These are phyloP conservation scores for Pigoraptor vietnamica DNA, from an alignment of 78 protist species.

Conservation along the genomic window DNA sequence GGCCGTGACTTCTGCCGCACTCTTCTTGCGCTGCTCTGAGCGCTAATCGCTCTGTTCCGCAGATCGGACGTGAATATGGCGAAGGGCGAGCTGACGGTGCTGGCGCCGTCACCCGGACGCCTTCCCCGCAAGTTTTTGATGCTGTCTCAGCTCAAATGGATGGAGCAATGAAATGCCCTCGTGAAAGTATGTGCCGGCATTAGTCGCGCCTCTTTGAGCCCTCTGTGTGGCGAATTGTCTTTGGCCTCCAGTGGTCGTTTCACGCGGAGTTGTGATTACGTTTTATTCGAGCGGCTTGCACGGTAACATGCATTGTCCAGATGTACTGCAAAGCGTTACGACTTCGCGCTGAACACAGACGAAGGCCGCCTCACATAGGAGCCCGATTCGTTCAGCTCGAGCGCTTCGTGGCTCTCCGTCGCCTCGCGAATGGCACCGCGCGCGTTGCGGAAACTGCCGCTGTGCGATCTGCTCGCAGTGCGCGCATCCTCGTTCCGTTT, in stretches of 20 bases:
- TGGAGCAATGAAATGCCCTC: neutral
- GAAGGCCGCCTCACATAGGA: too few species aligned
- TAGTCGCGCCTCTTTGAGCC: too few species aligned
- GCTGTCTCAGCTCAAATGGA: slow-evolving; percentile 44
- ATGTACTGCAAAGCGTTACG: too few species aligned
- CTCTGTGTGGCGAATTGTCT: too few species aligned
- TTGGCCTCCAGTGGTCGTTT: too few species aligned
- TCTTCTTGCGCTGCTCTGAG: neutral
- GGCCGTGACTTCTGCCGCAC: neutral
- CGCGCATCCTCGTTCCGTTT: neutral
- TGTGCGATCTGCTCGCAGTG: neutral
- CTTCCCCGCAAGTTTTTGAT: slow-evolving; percentile 40
- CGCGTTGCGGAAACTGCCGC: neutral
- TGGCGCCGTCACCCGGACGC: slow-evolving; percentile 57
- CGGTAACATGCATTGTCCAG: too few species aligned
- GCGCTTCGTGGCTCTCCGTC: neutral
- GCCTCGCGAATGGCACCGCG: neutral
- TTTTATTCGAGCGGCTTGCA: too few species aligned
- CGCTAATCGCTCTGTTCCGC: neutral
- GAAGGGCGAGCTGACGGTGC: slow-evolving; percentile 37
- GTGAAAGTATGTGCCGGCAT: too few species aligned
- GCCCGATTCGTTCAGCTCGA: neutral
- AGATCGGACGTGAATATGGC: slow-evolving; percentile 39
- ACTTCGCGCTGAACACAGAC: too few species aligned
- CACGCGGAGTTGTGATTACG: too few species aligned